Evolutionary conservation across 768 basidiomycete genomes (phyloP).

Genomic region (Lentinula detonsa): DNA sequence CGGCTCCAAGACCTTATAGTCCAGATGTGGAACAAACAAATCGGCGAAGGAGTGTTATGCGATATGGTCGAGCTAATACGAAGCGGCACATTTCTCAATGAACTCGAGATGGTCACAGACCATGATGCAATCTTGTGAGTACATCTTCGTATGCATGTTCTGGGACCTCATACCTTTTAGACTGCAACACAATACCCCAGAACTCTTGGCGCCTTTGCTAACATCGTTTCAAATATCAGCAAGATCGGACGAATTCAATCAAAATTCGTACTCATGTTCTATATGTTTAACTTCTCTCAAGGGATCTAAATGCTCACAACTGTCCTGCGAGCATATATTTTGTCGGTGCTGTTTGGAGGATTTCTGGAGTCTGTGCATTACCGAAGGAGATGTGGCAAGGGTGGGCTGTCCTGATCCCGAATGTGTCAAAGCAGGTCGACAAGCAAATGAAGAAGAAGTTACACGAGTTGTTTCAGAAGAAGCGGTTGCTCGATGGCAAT

Average conservation of each 20-base stretch:
- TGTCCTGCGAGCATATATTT: constrained; percentile 75
- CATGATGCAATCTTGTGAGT: constrained; percentile 34
- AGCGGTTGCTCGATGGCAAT: constrained; percentile 67
- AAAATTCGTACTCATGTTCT: constrained; percentile 62
- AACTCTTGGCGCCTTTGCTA: constrained; percentile 42
- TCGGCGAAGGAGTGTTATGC: constrained; percentile 58
- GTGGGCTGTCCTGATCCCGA: constrained; percentile 79
- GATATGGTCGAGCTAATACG: constrained; percentile 70
- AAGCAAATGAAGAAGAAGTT: constrained; percentile 68
- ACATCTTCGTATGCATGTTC: background rate
- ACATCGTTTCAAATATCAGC: constrained; percentile 40
- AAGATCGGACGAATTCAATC: constrained; percentile 49
- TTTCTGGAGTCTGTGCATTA: constrained; percentile 79
- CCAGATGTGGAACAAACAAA: constrained; percentile 47
- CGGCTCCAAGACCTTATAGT: constrained; percentile 34
- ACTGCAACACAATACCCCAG: constrained; percentile 53
- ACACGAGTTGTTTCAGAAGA: constrained; percentile 61
- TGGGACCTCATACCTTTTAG: background rate
- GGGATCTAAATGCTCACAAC: constrained; percentile 66
- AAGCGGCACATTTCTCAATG: constrained; percentile 55
- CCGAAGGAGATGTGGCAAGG: constrained; percentile 67
- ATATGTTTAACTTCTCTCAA: constrained; percentile 73
- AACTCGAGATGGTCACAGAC: constrained; percentile 24
- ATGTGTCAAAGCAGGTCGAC: constrained; percentile 63
- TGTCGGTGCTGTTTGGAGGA: constrained; percentile 75